Evolutionary conservation across 1,284 basidiomycete genomes (phyloP), one percentile per base, ranked within the genome.

Genomic region (Blastosporella zonata): DNA sequence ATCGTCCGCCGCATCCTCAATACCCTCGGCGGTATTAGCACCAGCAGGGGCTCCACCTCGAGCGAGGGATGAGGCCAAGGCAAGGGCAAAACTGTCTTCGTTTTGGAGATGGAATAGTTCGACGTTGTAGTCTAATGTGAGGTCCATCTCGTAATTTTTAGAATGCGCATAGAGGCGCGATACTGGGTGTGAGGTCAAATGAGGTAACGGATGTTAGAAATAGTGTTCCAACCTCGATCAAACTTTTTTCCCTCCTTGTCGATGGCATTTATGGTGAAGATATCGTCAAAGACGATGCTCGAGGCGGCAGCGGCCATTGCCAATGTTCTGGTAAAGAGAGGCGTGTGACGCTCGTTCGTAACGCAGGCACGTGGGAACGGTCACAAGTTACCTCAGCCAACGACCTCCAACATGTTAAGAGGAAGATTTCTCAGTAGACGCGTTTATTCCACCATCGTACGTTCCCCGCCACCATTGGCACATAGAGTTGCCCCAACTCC

Each of bases 241-340:
- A 97, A 97, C 69, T 96, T 97, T 74, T 91, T 97, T 47, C 97
- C 96, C 64, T 96, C 93, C 64, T 84, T 85, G 74, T 97, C 90
- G 43, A 96, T 90, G 22, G 72, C 84, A 57, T 79, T 79, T 52
- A 95, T 87, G 6, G 81, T 87, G 70, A 97, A 96, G 25, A 93
- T 84, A 67, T 96, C 93, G 61, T 93, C 87, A 64, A 97, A 95
- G 49, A 95, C 78, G 57, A 92, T 79, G 62, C 79, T 87, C 1
- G 88, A 88, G 25, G 82, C 72, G 28, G 76, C 72, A 4, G 81
- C 69, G 18, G 85, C 68, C 86, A 89, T 90, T 47, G 45, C n/a
- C n/a, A n/a, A n/a, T 31, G 34, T 41, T 39, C 27, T 39, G 46
- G 41, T 28, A n/a, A 21, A 21, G 27, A 44, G 13, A 23, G 9